phyloP scores from a whole-genome alignment of 768 basidiomycete species.

The Podaxis sp. region DNA sequence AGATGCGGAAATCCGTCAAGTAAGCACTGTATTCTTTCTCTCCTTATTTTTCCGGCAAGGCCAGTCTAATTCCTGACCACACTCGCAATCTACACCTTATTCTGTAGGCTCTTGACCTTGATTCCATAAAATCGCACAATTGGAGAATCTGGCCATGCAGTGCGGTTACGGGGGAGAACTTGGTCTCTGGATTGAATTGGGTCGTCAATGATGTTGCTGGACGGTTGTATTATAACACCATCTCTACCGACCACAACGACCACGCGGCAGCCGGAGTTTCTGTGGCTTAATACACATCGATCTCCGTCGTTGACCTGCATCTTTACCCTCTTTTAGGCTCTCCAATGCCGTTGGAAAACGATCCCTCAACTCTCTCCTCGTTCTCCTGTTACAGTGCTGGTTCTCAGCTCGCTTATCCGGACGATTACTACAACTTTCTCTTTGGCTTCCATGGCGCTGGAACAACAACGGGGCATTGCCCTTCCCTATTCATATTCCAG shows the following conservation, averaged over 20 bases:
- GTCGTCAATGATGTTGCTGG: slow-evolving; percentile 85
- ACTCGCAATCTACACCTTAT: slow-evolving; percentile 13
- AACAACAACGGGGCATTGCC: neutral
- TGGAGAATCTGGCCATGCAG: slow-evolving; percentile 93
- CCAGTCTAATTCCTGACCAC: slow-evolving; percentile 8
- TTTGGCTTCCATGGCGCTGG: neutral
- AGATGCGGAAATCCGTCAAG: slow-evolving; percentile 78
- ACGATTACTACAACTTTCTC: neutral
- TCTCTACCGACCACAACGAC: slow-evolving; percentile 21
- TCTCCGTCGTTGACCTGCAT: neutral
- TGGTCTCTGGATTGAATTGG: slow-evolving; percentile 89
- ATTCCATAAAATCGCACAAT: slow-evolving; percentile 79
- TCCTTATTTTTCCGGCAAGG: slow-evolving; percentile 11
- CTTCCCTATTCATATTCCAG: neutral
- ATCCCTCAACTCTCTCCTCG: neutral
- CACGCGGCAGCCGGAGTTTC: slow-evolving; percentile 1
- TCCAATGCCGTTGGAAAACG: neutral
- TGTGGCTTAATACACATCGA: slow-evolving; percentile 4
- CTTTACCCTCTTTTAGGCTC: slow-evolving; percentile 3
- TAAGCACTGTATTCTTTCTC: slow-evolving; percentile 37
- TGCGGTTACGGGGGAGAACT: slow-evolving; percentile 84
- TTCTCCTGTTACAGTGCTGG: slow-evolving; percentile 8
- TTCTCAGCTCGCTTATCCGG: slow-evolving; percentile 2
- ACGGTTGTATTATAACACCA: slow-evolving; percentile 80
- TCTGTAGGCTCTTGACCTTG: slow-evolving; percentile 74